Conservation (phyloP, 345 rosid genomes). For the Lenwebbia sp. region DNA sequence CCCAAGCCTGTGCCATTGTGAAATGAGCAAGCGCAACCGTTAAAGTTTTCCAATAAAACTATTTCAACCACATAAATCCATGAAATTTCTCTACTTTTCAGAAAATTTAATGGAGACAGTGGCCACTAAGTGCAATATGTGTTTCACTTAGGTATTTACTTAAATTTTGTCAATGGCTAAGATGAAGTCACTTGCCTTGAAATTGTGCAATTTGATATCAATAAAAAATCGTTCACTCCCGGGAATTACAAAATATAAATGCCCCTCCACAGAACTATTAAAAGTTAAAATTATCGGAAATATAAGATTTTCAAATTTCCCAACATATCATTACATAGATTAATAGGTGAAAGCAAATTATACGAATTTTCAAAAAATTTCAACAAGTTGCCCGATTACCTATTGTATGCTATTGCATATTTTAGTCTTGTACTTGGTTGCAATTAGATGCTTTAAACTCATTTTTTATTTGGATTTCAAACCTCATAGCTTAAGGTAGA, state of each 20-base stretch:
- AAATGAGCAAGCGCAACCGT: not conserved
- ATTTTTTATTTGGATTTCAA: not conserved
- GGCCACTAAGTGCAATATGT: not conserved
- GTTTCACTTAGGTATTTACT: not conserved
- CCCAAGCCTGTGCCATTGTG: not conserved
- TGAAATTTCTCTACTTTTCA: not conserved
- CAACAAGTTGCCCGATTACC: not conserved
- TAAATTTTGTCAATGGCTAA: not conserved
- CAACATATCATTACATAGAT: not conserved
- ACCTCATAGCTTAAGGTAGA: not conserved
- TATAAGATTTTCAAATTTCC: not conserved
- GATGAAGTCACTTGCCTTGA: not conserved
- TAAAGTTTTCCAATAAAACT: not conserved
- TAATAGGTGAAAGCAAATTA: not conserved
- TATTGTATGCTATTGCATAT: not conserved
- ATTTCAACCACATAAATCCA: not conserved
- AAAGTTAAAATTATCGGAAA: not conserved
- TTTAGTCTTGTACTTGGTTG: not conserved
- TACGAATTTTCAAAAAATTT: not conserved
- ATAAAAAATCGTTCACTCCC: not conserved
- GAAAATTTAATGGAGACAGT: not conserved
- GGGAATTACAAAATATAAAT: not conserved
- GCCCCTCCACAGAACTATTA: not conserved
- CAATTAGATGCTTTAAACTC: not conserved
- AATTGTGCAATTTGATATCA: not conserved